Conservation (phyloP, 352 stramenopile genomes). For the Phytophthora constricta region DNA sequence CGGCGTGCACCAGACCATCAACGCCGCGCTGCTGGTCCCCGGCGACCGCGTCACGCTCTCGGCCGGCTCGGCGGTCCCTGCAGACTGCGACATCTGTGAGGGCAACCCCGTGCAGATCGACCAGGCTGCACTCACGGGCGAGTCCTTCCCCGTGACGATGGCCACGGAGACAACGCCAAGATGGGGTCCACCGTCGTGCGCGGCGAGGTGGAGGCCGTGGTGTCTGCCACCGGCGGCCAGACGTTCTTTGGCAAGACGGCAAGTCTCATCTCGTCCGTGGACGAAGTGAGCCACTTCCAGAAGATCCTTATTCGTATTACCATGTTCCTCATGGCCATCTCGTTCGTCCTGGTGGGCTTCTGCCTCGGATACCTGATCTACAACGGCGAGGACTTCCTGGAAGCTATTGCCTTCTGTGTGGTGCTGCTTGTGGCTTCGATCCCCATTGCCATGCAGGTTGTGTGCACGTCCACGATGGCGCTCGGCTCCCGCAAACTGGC, state of each 20-base stretch:
- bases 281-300: conserved; percentile 88
- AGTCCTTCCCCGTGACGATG: conserved; percentile 94
- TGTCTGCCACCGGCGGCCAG: conserved; percentile 87
- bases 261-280: conserved; percentile 71
- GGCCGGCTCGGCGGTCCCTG: conserved; percentile 91
- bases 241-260: conserved; percentile 94
- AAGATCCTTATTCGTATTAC: conserved; percentile 94
- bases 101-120: conserved; percentile 89
- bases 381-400: conserved; percentile 76
- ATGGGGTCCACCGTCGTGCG: conserved; percentile 86
- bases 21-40: conserved; percentile 91
- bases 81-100: conserved; percentile 90
- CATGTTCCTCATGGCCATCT: conserved; percentile 90
- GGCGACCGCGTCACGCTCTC: conserved; percentile 94
- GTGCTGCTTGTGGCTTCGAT: conserved; percentile 93
- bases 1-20: conserved; percentile 88
- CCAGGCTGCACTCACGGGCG: conserved; percentile 93
- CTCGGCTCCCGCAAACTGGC: conserved; percentile 91
- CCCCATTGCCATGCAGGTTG: conserved; percentile 94
- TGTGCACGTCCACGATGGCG: conserved; percentile 93
- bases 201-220: conserved; percentile 93
- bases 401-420: conserved; percentile 88
- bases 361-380: conserved; percentile 88
- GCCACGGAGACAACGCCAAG: conserved; percentile 82
- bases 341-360: conserved; percentile 87